Conservation (phyloP, 73 alveolate genomes). For the Halteria grandinella region DNA sequence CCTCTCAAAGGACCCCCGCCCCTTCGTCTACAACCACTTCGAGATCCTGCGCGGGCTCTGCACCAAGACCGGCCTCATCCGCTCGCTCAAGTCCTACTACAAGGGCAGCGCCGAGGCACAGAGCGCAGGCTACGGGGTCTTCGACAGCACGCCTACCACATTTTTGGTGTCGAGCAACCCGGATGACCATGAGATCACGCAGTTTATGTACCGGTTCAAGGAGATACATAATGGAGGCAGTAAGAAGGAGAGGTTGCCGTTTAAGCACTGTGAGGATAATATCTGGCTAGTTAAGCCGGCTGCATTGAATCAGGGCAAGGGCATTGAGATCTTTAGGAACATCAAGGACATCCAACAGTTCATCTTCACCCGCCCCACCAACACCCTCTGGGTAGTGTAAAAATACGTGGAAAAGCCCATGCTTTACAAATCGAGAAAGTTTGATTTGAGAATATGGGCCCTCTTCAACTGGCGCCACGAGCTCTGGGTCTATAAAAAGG, state of each 20-base stretch:
- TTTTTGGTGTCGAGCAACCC: conserved; percentile 53
- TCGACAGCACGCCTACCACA: conserved; percentile 77
- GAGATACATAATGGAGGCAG: conserved; percentile 65
- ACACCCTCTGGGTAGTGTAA: conserved; percentile 82
- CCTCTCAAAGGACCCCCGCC: conserved; percentile 13
- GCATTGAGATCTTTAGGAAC: conserved; percentile 87
- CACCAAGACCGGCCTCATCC: conserved; percentile 74
- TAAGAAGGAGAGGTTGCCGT: conserved; percentile 71
- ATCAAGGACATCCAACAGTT: conserved; percentile 81
- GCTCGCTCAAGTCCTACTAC: conserved; percentile 61
- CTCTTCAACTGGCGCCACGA: conserved; percentile 69
- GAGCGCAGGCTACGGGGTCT: conserved; percentile 52
- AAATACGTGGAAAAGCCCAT: conserved; percentile 93
- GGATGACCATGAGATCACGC: conserved; percentile 54
- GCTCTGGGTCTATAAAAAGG: conserved; percentile 74
- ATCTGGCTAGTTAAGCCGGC: conserved; percentile 94
- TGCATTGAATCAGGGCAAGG: conserved; percentile 88
- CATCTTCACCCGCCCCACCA: conserved; percentile 46
- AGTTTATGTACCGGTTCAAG: conserved; percentile 52
- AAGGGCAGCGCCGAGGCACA: conserved; percentile 49
- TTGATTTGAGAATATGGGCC: conserved; percentile 95
- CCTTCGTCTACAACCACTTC: conserved; percentile 73
- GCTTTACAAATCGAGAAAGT: conserved; percentile 86
- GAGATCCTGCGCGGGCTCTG: conserved; percentile 65
- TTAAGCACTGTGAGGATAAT: conserved; percentile 79